A percentile compares a stretch with the other conserved stretches of the same genome.
These are phyloP conservation scores for Dioszegia aurantiaca DNA, from an alignment of 768 basidiomycete genomes.

Conservation along the genomic window DNA sequence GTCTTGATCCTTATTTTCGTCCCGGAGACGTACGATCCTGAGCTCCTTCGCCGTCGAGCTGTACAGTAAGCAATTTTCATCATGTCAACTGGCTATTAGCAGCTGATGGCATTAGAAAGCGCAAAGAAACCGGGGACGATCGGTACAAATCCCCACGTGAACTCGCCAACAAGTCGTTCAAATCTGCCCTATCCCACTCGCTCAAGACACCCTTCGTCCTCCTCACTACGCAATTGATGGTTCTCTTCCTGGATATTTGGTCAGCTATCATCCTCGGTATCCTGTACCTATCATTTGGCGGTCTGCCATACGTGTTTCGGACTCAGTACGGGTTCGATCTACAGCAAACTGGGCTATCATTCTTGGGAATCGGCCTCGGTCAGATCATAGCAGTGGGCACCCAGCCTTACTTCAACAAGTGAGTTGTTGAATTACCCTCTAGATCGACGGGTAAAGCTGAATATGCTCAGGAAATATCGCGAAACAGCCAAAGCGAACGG, in stretches of 20 bases:
- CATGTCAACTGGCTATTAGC: background rate
- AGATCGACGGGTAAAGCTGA: background rate
- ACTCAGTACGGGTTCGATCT: constrained; percentile 56
- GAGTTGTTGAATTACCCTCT: background rate
- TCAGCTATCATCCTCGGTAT: constrained; percentile 57
- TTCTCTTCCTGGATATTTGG: constrained; percentile 69
- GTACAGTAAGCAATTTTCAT: constrained; percentile 50
- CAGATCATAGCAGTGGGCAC: constrained; percentile 51
- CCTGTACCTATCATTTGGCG: constrained; percentile 61
- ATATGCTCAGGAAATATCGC: constrained; percentile 19
- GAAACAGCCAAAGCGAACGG: constrained; percentile 25
- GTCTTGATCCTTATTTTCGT: constrained; percentile 61
- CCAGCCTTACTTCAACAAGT: constrained; percentile 48
- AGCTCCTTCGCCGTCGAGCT: constrained; percentile 64
- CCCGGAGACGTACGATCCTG: constrained; percentile 69
- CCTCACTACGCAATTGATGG: constrained; percentile 69
- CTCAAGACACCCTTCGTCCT: constrained; percentile 69
- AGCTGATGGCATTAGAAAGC: constrained; percentile 54
- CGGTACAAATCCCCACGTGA: constrained; percentile 65
- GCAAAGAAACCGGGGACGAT: constrained; percentile 60
- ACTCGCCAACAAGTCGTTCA: constrained; percentile 55
- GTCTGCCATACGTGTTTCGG: constrained; percentile 60
- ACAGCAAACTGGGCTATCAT: constrained; percentile 58
- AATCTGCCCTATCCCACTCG: constrained; percentile 59
- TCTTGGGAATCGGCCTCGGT: constrained; percentile 59